A percentile compares a stretch with the other conserved stretches of the same genome.
Conservation (phyloP, 306 rosid genomes). For the Trichosanthes truncata region DNA sequence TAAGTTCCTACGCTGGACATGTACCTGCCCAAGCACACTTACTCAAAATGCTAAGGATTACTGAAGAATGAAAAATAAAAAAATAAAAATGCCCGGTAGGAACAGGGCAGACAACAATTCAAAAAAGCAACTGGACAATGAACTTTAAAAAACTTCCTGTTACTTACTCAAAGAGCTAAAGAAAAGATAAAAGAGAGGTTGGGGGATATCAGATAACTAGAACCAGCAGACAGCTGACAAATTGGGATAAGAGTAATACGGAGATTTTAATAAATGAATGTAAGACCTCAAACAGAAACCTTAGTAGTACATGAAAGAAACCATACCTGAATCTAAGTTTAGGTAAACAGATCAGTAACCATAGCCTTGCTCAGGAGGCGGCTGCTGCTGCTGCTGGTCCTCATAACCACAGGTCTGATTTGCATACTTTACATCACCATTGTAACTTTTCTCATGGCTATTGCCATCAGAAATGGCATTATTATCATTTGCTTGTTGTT, state of each 20-base stretch:
- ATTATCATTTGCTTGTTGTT: slow-evolving; percentile 23
- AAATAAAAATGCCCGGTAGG: background rate
- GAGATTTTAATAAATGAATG: background rate
- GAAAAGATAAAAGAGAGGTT: background rate
- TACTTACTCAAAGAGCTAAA: background rate
- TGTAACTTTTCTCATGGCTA: slow-evolving; percentile 1
- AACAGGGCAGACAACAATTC: background rate
- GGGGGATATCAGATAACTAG: background rate
- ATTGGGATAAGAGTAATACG: background rate
- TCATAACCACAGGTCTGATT: slow-evolving; percentile 21
- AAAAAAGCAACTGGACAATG: background rate
- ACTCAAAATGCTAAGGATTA: background rate
- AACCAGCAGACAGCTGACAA: background rate
- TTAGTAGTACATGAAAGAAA: slow-evolving; percentile 4
- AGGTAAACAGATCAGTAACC: slow-evolving; percentile 27
- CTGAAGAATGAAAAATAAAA: background rate
- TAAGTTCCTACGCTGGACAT: background rate
- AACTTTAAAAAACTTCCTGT: too few species aligned
- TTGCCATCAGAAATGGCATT: slow-evolving; percentile 20
- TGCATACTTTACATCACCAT: slow-evolving; percentile 17
- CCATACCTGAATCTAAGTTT: slow-evolving; percentile 30
- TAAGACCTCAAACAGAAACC: background rate
- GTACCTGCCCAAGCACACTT: background rate
- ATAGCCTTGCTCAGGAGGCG: slow-evolving; percentile 15
- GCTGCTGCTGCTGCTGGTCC: slow-evolving; percentile 23